Evolutionary conservation across 192 early-diverging fungal genomes (phyloP).

Genomic region (Coemansia sp.): DNA sequence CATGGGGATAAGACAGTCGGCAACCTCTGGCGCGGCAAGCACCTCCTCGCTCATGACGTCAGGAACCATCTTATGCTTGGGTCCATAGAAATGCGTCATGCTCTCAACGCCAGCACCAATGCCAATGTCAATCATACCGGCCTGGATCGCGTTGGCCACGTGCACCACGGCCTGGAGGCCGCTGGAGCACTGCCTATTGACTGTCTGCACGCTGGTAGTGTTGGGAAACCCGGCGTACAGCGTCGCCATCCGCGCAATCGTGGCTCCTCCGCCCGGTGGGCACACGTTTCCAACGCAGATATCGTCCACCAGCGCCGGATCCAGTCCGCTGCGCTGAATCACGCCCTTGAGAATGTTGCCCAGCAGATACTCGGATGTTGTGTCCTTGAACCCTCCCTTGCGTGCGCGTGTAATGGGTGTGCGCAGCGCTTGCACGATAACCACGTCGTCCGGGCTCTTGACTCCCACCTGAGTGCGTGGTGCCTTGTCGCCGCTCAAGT

Average conservation of each 20-base stretch:
- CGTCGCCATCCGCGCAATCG: slow-evolving; percentile 85
- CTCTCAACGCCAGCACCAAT: slow-evolving; percentile 94
- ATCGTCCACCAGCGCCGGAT: slow-evolving; percentile 86
- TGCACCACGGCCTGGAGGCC: slow-evolving; percentile 87
- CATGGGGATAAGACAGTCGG: slow-evolving; percentile 88
- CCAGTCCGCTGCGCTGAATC: slow-evolving; percentile 74
- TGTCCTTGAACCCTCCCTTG: slow-evolving; percentile 92
- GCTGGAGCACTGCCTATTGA: slow-evolving; percentile 94
- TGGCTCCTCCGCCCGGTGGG: slow-evolving; percentile 86
- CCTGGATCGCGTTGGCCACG: slow-evolving; percentile 85
- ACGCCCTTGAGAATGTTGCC: slow-evolving; percentile 76
- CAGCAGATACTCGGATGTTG: slow-evolving; percentile 78
- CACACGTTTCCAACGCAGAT: slow-evolving; percentile 94
- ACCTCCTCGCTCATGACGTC: slow-evolving; percentile 75
- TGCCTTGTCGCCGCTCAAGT: slow-evolving; percentile 44
- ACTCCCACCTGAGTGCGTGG: slow-evolving; percentile 61
- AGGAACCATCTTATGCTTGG: slow-evolving; percentile 66
- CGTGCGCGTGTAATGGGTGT: slow-evolving; percentile 86
- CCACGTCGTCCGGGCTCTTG: slow-evolving; percentile 88
- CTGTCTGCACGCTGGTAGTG: slow-evolving; percentile 73
- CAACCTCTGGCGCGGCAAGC: slow-evolving; percentile 66
- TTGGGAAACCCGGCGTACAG: slow-evolving; percentile 91
- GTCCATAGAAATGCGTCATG: slow-evolving; percentile 89
- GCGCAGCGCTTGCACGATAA: slow-evolving; percentile 88
- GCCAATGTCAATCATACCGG: slow-evolving; percentile 87